Base-by-base conservation (phyloP, 495 filamentous ascomycete genomes). In the Apiosordaria backusii region DNA sequence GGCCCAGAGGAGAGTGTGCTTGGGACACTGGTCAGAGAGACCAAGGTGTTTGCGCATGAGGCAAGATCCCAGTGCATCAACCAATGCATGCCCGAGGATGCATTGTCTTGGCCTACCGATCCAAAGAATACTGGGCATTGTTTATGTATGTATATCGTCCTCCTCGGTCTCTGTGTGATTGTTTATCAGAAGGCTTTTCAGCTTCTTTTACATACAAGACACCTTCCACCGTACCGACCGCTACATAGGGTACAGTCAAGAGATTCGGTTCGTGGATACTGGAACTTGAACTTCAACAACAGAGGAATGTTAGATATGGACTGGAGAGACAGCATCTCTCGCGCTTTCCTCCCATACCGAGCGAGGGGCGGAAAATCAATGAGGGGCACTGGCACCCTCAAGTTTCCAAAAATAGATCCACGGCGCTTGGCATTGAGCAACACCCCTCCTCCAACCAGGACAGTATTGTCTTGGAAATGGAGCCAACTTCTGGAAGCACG, bases 351-450 rank as follows among this genome's bases (percentile, higher is more conserved):
- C 10, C 16, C 60, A 19, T 4, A 16, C 9, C 27, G 2, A 18
- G 35, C 60, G 60, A 50, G 19, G 27, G 35, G 35, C 26, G 25
- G 53, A 18, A 60, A 21, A 52, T 7, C 57, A 61, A 27, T 50
- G 64, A 57, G 59, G 50, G 65, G 21, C 27, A 57, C 24, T 22
- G 58, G 52, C 55, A 57, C 57, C 50, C 29, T 64, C 19, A 19
- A 57, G 58, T 22, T 68, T 27, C 67, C 62, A 65, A 65, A 68
- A 68, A 68, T 68, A 66, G 58, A 16, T 26, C 22, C 10, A 29
- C 58, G 50, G 21, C 6, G 26, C 67, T 68, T 68, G 67, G 67
- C 67, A 61, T 53, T 45, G 40, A 55, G 53, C 16, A 15, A 23
- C 45, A 57, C 21, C 50, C n/a, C 25, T 58, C n/a, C 7, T n/a